A percentile compares a stretch with the other conserved stretches of the same genome.
Conservation (phyloP, 192 early-diverging fungal genomes). For the Entomortierella beljakovae region DNA sequence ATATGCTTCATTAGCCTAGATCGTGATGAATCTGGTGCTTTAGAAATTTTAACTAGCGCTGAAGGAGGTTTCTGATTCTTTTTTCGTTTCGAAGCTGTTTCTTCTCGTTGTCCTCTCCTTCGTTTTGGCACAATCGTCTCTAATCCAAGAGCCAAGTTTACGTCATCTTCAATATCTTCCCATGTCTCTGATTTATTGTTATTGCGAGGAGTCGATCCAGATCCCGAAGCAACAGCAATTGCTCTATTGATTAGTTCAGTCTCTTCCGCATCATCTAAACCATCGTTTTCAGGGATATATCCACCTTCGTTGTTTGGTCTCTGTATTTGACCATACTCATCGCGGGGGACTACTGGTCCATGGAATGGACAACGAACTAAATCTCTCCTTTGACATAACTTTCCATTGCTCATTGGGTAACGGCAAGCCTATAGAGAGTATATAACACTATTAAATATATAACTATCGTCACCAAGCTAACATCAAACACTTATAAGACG, state of each 20-base stretch:
- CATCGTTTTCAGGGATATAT: conserved; percentile 10
- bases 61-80: conserved; percentile 20
- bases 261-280: conserved; percentile 10
- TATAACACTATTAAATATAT: neutral
- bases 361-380: conserved; percentile 77
- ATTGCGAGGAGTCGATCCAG: neutral
- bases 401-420: conserved; percentile 69
- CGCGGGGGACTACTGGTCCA: conserved; percentile 68
- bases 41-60: conserved; percentile 58
- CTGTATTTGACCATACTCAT: conserved; percentile 62
- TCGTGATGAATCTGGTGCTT: conserved; percentile 48
- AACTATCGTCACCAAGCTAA: too few species aligned
- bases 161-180: conserved; percentile 62
- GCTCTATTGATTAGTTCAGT: conserved; percentile 14
- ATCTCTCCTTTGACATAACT: conserved; percentile 72
- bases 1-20: conserved; percentile 46
- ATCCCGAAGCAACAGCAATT: conserved; percentile 2
- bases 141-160: conserved; percentile 55
- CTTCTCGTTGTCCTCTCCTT: conserved; percentile 24
- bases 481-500: neutral
- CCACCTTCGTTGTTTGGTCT: conserved; percentile 23
- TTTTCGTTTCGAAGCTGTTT: neutral
- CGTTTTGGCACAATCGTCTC: conserved; percentile 40
- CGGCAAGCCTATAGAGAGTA: conserved; percentile 63
- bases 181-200: conserved; percentile 47